Conservation (phyloP, 768 basidiomycete genomes). For the Boletales sp. region DNA sequence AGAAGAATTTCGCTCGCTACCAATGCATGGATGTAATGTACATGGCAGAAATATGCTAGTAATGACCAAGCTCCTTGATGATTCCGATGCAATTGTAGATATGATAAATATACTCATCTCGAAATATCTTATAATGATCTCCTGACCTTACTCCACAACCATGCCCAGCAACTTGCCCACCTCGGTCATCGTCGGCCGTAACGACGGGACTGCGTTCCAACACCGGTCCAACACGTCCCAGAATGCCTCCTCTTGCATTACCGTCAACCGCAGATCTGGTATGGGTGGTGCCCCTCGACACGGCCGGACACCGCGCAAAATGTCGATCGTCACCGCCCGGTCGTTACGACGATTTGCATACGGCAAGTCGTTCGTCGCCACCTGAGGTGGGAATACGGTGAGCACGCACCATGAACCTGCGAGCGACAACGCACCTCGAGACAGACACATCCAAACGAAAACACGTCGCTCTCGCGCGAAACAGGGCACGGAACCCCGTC, state of each 20-base stretch:
- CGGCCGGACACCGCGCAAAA: slow-evolving; percentile 49
- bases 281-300: slow-evolving; percentile 30
- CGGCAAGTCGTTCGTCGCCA: slow-evolving; percentile 49
- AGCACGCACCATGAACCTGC: neutral
- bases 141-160: neutral
- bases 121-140: too few species aligned
- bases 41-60: too few species aligned
- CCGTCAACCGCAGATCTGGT: slow-evolving; percentile 13
- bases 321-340: slow-evolving; percentile 52
- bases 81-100: too few species aligned
- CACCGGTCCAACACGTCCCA: slow-evolving; percentile 45
- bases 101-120: too few species aligned
- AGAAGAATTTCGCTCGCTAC: too few species aligned
- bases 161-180: slow-evolving; percentile 19
- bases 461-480: slow-evolving; percentile 55
- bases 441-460: slow-evolving; percentile 56
- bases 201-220: slow-evolving; percentile 37
- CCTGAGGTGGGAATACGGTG: slow-evolving; percentile 30
- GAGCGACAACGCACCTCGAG: slow-evolving; percentile 41
- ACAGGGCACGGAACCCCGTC: slow-evolving; percentile 39
- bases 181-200: slow-evolving; percentile 44
- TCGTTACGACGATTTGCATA: slow-evolving; percentile 54
- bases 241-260: slow-evolving; percentile 32
- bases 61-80: too few species aligned
- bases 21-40: neutral